Evolutionary conservation across 768 basidiomycete genomes (phyloP).

Genomic region (Termitomyces sp.): DNA sequence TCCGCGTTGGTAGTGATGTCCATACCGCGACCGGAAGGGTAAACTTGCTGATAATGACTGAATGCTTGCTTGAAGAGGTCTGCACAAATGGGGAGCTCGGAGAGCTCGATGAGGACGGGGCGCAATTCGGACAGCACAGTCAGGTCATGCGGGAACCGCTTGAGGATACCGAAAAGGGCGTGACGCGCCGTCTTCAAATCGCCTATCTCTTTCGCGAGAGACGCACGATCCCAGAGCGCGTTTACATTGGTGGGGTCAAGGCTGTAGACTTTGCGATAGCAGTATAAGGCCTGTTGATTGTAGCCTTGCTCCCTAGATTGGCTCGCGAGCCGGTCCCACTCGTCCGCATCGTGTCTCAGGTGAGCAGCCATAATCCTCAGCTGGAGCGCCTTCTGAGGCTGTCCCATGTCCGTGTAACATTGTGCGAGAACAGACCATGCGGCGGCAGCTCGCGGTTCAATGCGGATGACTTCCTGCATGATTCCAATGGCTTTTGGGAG

Average conservation of each 20-base stretch:
- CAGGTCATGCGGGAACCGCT: slow-evolving; percentile 73
- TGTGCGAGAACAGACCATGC: slow-evolving; percentile 89
- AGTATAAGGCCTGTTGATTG: slow-evolving; percentile 87
- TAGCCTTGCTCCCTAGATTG: slow-evolving; percentile 73
- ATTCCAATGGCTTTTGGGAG: slow-evolving; percentile 64
- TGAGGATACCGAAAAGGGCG: slow-evolving; percentile 67
- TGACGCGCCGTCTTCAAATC: slow-evolving; percentile 61
- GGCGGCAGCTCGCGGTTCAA: slow-evolving; percentile 77
- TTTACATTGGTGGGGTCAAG: slow-evolving; percentile 79
- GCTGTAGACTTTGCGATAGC: slow-evolving; percentile 77
- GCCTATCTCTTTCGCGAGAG: slow-evolving; percentile 70
- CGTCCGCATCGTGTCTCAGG: slow-evolving; percentile 75
- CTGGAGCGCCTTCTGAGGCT: slow-evolving; percentile 70
- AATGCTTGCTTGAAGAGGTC: slow-evolving; percentile 70
- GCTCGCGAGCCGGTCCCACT: slow-evolving; percentile 78
- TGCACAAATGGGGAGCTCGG: slow-evolving; percentile 61
- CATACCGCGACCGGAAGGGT: slow-evolving; percentile 36
- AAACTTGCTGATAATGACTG: slow-evolving; percentile 51
- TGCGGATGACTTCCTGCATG: slow-evolving; percentile 90
- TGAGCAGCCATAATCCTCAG: slow-evolving; percentile 89
- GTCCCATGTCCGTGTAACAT: slow-evolving; percentile 70
- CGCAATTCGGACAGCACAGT: slow-evolving; percentile 75
- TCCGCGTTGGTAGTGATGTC: slow-evolving; percentile 21
- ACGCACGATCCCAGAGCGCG: slow-evolving; percentile 86
- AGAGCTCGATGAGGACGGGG: slow-evolving; percentile 68